phyloP scores from a whole-genome alignment of 306 rosid genomes.

The Begonia fuchsioides region DNA sequence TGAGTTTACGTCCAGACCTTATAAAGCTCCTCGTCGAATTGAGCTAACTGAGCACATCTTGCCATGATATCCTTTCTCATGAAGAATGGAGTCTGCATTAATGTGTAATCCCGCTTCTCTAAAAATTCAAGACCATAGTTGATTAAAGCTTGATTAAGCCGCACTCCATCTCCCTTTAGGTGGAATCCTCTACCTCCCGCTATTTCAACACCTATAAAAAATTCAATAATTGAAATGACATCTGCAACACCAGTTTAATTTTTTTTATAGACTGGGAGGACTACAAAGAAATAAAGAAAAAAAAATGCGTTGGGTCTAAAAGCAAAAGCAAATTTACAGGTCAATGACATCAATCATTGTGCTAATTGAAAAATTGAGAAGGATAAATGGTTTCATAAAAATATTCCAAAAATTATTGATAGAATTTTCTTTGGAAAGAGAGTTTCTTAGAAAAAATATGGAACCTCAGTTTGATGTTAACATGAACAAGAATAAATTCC shows the following conservation, averaged over 20 bases:
- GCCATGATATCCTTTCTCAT: constrained; percentile 92
- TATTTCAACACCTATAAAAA: constrained; percentile 56
- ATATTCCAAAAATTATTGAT: no score
- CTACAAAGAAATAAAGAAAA: no score
- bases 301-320: no score
- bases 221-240: constrained; percentile 8
- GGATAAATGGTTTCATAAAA: no score
- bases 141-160: constrained; percentile 94
- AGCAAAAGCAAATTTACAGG: no score
- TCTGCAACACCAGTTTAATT: not conserved
- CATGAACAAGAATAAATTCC: no score
- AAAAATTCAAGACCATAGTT: constrained; percentile 79
- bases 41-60: constrained; percentile 94
- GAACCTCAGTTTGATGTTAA: no score
- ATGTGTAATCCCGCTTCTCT: constrained; percentile 57
- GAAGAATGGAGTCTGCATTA: constrained; percentile 82
- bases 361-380: no score
- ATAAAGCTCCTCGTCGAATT: constrained; percentile 91
- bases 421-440: no score
- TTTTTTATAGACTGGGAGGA: no score
- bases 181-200: constrained; percentile 98
- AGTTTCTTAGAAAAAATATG: no score
- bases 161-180: constrained; percentile 86
- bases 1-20: constrained; percentile 28
- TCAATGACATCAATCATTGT: no score